Conservation (phyloP, 257 asterid genomes). For the Cinchona pubescens region DNA sequence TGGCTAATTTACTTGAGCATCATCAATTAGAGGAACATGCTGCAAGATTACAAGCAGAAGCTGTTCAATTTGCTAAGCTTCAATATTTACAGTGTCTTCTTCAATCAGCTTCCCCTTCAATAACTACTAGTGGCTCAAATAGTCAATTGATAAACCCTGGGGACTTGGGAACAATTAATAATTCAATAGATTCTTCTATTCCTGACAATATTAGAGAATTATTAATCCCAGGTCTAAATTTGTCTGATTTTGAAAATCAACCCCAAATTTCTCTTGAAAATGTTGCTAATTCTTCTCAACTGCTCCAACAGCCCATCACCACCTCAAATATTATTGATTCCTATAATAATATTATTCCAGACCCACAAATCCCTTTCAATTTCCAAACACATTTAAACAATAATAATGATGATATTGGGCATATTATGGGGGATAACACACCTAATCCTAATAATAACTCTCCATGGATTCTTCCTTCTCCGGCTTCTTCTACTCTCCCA, state of each 20-base stretch:
- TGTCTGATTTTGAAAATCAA: constrained; percentile 30
- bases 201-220: constrained; percentile 11
- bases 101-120: constrained; percentile 30
- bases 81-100: constrained; percentile 54
- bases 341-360: too few species aligned
- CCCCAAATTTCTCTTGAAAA: constrained; percentile 35
- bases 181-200: background rate
- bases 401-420: background rate
- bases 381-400: constrained; percentile 25
- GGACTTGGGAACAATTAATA: constrained; percentile 10
- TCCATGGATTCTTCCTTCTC: constrained; percentile 27
- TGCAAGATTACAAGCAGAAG: constrained; percentile 42
- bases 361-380: constrained; percentile 48
- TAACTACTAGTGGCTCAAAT: constrained; percentile 5
- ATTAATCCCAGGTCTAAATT: constrained; percentile 15
- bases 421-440: constrained; percentile 18
- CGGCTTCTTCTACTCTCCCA: constrained; percentile 35
- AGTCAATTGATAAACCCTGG: constrained; percentile 5
- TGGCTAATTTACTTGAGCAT: constrained; percentile 63
- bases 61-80: constrained; percentile 38
- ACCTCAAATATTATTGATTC: constrained; percentile 9
- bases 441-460: too few species aligned
- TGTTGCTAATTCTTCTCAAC: constrained; percentile 25
- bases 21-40: constrained; percentile 59
- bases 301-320: constrained; percentile 35